Evolutionary conservation across 805 yeast species (phyloP).

Genomic region (Spathaspora hagerdaliae): DNA sequence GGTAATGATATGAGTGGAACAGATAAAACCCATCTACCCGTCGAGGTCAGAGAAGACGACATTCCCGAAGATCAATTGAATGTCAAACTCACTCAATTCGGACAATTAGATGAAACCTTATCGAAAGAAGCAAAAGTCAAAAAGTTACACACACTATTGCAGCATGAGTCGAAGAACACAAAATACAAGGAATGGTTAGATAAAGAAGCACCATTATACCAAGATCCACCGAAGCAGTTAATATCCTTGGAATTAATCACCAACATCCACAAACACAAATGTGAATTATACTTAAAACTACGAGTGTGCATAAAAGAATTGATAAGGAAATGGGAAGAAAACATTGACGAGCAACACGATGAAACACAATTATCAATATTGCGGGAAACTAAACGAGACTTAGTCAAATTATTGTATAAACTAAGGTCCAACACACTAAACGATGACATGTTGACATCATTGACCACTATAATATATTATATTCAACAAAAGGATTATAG

Average conservation of each 20-base stretch:
- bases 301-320: constrained; percentile 46
- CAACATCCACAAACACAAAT: not conserved
- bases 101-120: constrained; percentile 5
- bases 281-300: constrained; percentile 29
- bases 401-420: constrained; percentile 48
- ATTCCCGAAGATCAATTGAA: constrained; percentile 5
- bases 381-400: constrained; percentile 37
- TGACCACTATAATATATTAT: constrained; percentile 57
- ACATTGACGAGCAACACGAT: constrained; percentile 6
- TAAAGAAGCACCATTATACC: constrained; percentile 7
- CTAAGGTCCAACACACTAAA: constrained; percentile 36
- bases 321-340: constrained; percentile 40
- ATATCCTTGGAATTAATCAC: constrained; percentile 2
- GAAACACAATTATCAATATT: constrained; percentile 12
- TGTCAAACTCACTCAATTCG: constrained; percentile 6
- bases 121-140: constrained; percentile 14
- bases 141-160: constrained; percentile 6
- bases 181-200: constrained; percentile 9
- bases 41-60: not conserved
- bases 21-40: not conserved
- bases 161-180: constrained; percentile 4
- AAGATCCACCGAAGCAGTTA: constrained; percentile 3
- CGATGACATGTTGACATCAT: constrained; percentile 44
- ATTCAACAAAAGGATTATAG: constrained; percentile 51
- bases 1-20: too few relatives aligned